Conservation (phyloP, 1,284 basidiomycete species). For the Rhodotorula sp. region DNA sequence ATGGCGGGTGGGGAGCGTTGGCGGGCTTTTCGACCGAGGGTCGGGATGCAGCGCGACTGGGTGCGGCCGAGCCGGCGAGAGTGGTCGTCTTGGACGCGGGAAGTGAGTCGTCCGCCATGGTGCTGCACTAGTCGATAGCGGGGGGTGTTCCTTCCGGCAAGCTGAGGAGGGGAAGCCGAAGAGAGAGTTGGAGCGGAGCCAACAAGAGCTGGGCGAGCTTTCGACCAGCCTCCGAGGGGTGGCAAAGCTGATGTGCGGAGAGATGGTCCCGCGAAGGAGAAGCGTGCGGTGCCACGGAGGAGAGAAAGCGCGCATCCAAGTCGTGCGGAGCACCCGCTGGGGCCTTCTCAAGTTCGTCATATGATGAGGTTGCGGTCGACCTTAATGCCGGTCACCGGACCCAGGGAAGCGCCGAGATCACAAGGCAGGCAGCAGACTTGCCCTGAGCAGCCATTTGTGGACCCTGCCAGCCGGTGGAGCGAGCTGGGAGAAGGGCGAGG, state of each 20-base stretch:
- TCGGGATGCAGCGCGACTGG: slow-evolving; percentile 19
- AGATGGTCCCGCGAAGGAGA: slow-evolving; percentile 3
- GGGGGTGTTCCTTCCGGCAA: not conserved
- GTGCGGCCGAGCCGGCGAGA: slow-evolving; percentile 23
- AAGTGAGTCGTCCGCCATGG: slow-evolving; percentile 3
- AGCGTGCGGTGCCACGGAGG: not conserved
- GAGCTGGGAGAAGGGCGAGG: too few species aligned
- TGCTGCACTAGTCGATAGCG: too few species aligned
- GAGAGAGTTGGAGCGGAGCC: not conserved
- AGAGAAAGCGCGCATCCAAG: not conserved
- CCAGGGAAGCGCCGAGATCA: too few species aligned
- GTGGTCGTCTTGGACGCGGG: slow-evolving; percentile 21
- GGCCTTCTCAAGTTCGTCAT: too few species aligned
- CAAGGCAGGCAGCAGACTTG: too few species aligned
- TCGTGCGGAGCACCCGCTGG: too few species aligned
- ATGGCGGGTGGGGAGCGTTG: slow-evolving; percentile 6
- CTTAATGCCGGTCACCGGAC: too few species aligned
- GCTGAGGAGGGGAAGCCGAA: not conserved
- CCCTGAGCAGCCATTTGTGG: too few species aligned
- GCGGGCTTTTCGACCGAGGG: not conserved
- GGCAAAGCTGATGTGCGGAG: slow-evolving; percentile 5
- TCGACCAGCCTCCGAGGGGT: not conserved
- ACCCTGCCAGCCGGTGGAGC: too few species aligned
- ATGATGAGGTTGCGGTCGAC: too few species aligned
- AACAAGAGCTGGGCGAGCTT: not conserved